Conservation (phyloP, 192 early-diverging fungal species). For the Rhizoclosmatium sp. region DNA sequence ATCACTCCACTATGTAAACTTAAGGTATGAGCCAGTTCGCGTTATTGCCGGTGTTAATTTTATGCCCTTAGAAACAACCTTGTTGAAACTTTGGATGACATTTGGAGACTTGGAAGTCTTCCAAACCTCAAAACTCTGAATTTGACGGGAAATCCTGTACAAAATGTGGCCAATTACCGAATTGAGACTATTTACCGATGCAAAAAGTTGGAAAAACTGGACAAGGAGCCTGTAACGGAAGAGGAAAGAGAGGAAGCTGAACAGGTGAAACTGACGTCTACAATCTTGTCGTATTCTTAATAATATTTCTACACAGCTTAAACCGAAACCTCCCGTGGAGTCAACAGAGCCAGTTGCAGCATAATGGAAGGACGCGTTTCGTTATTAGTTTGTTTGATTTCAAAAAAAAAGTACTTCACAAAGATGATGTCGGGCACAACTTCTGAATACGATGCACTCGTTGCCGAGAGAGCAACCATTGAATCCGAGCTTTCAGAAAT, state of each 20-base stretch:
- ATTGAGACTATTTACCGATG: constrained; percentile 54
- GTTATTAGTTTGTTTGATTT: constrained; percentile 7
- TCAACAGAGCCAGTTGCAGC: neutral
- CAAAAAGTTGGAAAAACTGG: constrained; percentile 57
- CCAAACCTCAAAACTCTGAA: constrained; percentile 50
- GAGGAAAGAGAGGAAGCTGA: constrained; percentile 66
- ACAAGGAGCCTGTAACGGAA: constrained; percentile 60
- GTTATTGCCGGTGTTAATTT: neutral
- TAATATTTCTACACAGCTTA: constrained; percentile 8
- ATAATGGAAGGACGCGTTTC: neutral
- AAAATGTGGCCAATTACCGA: constrained; percentile 54
- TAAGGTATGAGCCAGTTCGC: constrained; percentile 43
- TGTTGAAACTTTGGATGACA: constrained; percentile 50
- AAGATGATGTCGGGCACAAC: neutral
- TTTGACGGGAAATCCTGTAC: constrained; percentile 60
- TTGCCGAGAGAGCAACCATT: neutral
- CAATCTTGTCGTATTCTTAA: neutral
- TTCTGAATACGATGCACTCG: constrained; percentile 11
- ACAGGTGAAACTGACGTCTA: constrained; percentile 18
- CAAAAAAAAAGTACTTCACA: constrained; percentile 7
- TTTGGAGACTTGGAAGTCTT: constrained; percentile 48
- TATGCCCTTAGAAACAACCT: constrained; percentile 50
- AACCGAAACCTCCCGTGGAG: constrained; percentile 4
- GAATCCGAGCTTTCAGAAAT: constrained; percentile 15
- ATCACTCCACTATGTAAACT: constrained; percentile 56